A percentile compares a stretch with the other conserved stretches of the same genome.
Evolutionary conservation across 768 basidiomycete genomes (phyloP).

Genomic region (Leccinum fibrillosum): DNA sequence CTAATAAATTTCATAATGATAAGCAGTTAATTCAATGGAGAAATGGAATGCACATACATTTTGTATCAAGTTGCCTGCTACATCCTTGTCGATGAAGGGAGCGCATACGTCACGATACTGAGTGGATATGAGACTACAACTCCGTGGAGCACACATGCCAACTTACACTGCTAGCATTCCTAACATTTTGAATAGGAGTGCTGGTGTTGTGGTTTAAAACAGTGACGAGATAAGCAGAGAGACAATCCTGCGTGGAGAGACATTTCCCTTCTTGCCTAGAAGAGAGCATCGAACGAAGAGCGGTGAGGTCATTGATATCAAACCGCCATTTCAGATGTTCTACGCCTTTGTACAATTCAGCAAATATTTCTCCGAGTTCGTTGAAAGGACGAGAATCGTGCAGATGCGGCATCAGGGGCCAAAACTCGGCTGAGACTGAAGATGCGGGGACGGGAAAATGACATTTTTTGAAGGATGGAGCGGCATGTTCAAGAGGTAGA

Average conservation of each 20-base stretch:
- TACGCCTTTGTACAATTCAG: constrained; percentile 7
- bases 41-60: constrained; percentile 12
- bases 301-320: constrained; percentile 8
- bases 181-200: constrained; percentile 15
- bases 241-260: constrained; percentile 30
- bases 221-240: constrained; percentile 27
- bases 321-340: constrained; percentile 18
- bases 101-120: constrained; percentile 21
- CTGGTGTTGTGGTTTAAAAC: constrained; percentile 18
- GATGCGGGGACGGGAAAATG: constrained; percentile 16
- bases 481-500: neutral
- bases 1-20: neutral
- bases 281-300: constrained; percentile 15
- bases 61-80: constrained; percentile 19
- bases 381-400: constrained; percentile 9
- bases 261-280: neutral
- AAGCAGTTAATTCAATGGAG: neutral
- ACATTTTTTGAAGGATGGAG: constrained; percentile 27
- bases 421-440: constrained; percentile 12
- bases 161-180: constrained; percentile 30
- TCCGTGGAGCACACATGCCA: neutral
- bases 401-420: constrained; percentile 26
- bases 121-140: neutral
- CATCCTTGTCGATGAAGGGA: constrained; percentile 15
- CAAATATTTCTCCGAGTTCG: constrained; percentile 19